Percentiles rank a stretch among this genome's conserved stretches.
Evolutionary conservation across 257 asterid species (phyloP).

Genomic region (Solanum rostratum): DNA sequence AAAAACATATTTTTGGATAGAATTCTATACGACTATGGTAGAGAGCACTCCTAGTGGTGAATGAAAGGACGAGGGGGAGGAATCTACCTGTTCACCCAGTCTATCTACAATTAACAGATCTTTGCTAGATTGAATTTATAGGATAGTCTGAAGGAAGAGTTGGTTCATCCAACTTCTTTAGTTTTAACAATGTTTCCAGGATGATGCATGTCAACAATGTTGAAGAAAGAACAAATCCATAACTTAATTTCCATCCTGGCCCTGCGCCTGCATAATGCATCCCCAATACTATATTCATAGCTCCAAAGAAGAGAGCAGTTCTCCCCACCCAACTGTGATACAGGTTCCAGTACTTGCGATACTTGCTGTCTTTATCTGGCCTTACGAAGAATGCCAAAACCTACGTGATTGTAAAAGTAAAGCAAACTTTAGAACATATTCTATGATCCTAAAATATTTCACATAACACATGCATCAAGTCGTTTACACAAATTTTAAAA

Average conservation of each 20-base stretch:
- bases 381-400: conserved; percentile 63
- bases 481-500: background rate
- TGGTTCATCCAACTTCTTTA: conserved; percentile 25
- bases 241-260: conserved; percentile 40
- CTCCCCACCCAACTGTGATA: conserved; percentile 72
- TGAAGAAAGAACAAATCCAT: conserved; percentile 54
- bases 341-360: conserved; percentile 55
- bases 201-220: conserved; percentile 33
- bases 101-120: background rate
- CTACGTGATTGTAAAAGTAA: conserved; percentile 12
- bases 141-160: conserved; percentile 32
- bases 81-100: background rate
- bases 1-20: background rate
- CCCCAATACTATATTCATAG: conserved; percentile 59
- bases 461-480: background rate
- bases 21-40: background rate
- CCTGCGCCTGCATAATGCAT: conserved; percentile 62
- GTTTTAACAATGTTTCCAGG: conserved; percentile 47
- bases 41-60: background rate
- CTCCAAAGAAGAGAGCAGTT: conserved; percentile 60
- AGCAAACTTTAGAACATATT: background rate
- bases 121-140: conserved; percentile 28
- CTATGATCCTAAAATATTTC: background rate
- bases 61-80: background rate
- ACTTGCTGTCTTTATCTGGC: conserved; percentile 61